Evolutionary conservation across 768 basidiomycete species (phyloP).

Genomic region (Collybiopsis luxurians): DNA sequence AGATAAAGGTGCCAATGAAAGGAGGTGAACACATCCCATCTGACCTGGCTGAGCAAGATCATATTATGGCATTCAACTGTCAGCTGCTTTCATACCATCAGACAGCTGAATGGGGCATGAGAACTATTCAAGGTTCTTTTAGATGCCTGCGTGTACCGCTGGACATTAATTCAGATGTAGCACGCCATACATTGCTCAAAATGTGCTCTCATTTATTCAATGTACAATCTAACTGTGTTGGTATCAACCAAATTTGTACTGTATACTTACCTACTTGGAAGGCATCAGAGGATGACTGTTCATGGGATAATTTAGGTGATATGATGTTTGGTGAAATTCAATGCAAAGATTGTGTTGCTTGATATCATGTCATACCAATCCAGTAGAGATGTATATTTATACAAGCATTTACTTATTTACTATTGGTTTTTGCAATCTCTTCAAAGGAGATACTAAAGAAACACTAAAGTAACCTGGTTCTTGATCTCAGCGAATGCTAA

Average conservation of each 20-base stretch:
- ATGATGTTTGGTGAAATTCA: no score
- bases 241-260: no score
- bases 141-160: slow-evolving; percentile 41
- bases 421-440: background rate
- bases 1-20: slow-evolving; percentile 27
- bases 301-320: no score
- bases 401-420: no score
- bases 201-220: no score
- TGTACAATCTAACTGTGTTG: no score
- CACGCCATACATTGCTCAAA: no score
- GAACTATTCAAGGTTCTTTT: slow-evolving; percentile 42
- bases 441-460: background rate
- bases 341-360: no score
- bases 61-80: no score
- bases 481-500: background rate
- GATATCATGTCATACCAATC: background rate
- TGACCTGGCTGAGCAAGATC: slow-evolving; percentile 13
- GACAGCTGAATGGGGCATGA: slow-evolving; percentile 53
- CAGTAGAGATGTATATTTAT: background rate
- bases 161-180: slow-evolving; percentile 27
- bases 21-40: slow-evolving; percentile 9
- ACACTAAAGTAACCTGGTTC: background rate
- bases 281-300: no score
- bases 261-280: no score
- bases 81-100: slow-evolving; percentile 33